These are phyloP conservation scores for Monosporozyma aquatica DNA, from an alignment of 805 yeast species.

Conservation along the genomic window DNA sequence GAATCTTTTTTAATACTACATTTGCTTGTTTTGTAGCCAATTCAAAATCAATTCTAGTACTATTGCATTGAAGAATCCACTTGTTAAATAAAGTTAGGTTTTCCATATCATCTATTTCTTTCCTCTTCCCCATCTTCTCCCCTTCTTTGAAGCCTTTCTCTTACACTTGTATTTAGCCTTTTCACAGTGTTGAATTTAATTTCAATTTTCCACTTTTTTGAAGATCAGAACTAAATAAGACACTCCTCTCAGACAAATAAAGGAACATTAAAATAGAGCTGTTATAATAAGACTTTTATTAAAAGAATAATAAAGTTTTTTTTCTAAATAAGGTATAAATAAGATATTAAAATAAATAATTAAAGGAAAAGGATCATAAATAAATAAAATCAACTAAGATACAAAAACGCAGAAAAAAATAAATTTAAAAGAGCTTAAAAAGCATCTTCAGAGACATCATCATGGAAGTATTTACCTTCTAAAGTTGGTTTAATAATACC, in stretches of 20 bases:
- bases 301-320: too few relatives aligned
- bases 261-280: too few relatives aligned
- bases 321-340: too few relatives aligned
- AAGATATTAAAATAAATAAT: too few relatives aligned
- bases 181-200: too few relatives aligned
- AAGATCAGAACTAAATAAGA: too few relatives aligned
- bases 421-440: constrained; percentile 15
- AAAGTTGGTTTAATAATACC: constrained; percentile 84
- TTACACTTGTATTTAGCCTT: too few relatives aligned
- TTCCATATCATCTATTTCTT: background rate
- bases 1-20: background rate
- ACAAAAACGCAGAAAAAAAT: background rate
- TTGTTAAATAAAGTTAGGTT: background rate
- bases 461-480: constrained; percentile 93
- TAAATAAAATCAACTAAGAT: background rate
- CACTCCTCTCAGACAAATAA: too few relatives aligned
- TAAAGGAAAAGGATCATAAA: too few relatives aligned
- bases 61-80: background rate
- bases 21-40: background rate
- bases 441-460: constrained; percentile 77
- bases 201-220: too few relatives aligned
- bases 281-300: too few relatives aligned
- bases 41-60: background rate
- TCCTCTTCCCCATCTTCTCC: background rate
- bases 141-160: too few relatives aligned